phyloP scores from a whole-genome alignment of 108 stramenopile species.

The Cyclotella sp. region DNA sequence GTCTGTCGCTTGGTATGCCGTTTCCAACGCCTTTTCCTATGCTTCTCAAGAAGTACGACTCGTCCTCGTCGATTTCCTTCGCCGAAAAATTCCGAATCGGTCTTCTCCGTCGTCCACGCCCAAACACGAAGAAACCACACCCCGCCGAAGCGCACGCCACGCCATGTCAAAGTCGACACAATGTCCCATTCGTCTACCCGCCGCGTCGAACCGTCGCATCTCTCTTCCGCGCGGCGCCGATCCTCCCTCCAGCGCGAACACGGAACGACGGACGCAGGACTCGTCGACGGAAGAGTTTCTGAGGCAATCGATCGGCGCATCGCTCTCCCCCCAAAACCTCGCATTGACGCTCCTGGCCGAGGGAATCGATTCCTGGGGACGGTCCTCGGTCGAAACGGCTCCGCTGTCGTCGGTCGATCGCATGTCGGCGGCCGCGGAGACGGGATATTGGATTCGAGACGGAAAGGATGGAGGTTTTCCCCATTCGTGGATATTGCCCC shows the following conservation, averaged over 20 bases:
- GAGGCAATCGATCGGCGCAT: constrained; percentile 29
- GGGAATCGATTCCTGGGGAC: constrained; percentile 44
- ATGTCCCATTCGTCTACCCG: constrained; percentile 41
- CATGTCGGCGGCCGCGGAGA: constrained; percentile 15
- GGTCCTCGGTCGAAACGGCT: constrained; percentile 13
- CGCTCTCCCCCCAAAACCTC: constrained; percentile 41
- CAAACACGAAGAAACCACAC: not conserved
- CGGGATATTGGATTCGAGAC: constrained; percentile 3
- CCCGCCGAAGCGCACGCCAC: not conserved
- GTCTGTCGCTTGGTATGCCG: constrained; percentile 44
- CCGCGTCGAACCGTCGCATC: constrained; percentile 17
- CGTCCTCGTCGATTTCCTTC: not conserved
- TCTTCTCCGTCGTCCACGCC: not conserved
- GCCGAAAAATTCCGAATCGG: not conserved
- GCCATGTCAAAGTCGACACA: not conserved
- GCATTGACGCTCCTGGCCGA: constrained; percentile 42
- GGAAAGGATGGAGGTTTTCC: not conserved
- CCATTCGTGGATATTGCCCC: constrained; percentile 33
- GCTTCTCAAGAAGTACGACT: constrained; percentile 25
- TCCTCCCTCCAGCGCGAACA: not conserved
- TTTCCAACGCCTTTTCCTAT: constrained; percentile 38
- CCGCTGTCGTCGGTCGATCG: constrained; percentile 12
- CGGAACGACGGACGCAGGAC: constrained; percentile 9
- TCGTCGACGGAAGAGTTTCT: constrained; percentile 46
- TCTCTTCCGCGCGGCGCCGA: constrained; percentile 21